phyloP scores from a whole-genome alignment of 2,329 filamentous ascomycete species.

The Drechslera avenae region DNA sequence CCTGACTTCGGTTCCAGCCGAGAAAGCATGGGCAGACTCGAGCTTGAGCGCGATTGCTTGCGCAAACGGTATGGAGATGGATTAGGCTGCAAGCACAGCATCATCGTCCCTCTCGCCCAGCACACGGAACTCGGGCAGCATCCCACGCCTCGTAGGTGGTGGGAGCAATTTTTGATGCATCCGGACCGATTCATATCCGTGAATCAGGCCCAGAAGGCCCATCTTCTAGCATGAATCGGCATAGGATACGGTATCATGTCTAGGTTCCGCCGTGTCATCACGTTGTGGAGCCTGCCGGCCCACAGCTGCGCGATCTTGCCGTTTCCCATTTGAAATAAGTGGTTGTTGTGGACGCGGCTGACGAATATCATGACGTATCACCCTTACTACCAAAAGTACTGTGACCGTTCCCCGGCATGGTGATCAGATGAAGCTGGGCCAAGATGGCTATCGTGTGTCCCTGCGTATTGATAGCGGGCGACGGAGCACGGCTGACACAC shows the following conservation, averaged over 20 bases:
- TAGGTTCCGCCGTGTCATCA: slow-evolving; percentile 22
- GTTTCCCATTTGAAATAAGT: slow-evolving; percentile 20
- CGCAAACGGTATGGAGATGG: neutral
- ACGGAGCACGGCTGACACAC: slow-evolving; percentile 15
- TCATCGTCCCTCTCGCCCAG: neutral
- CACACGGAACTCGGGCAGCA: slow-evolving; percentile 4
- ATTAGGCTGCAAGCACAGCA: neutral
- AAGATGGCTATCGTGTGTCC: slow-evolving; percentile 18
- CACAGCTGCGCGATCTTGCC: slow-evolving; percentile 25
- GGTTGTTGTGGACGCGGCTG: slow-evolving; percentile 15
- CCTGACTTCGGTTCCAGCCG: slow-evolving; percentile 35
- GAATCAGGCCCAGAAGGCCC: slow-evolving; percentile 18
- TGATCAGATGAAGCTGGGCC: slow-evolving; percentile 24
- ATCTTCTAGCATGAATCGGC: slow-evolving; percentile 27
- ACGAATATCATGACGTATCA: slow-evolving; percentile 25
- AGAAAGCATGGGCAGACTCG: slow-evolving; percentile 19
- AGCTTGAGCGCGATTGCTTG: slow-evolving; percentile 11
- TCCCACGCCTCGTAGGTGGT: neutral
- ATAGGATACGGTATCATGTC: slow-evolving; percentile 18
- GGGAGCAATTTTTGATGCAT: slow-evolving; percentile 2
- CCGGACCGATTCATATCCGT: slow-evolving; percentile 6
- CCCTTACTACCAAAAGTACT: slow-evolving; percentile 4
- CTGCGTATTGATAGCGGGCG: slow-evolving; percentile 29
- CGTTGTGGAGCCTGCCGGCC: slow-evolving; percentile 27
- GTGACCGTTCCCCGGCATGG: slow-evolving; percentile 9